Conservation (phyloP, 352 stramenopile species). For the Aphanomyces cochlioides region DNA sequence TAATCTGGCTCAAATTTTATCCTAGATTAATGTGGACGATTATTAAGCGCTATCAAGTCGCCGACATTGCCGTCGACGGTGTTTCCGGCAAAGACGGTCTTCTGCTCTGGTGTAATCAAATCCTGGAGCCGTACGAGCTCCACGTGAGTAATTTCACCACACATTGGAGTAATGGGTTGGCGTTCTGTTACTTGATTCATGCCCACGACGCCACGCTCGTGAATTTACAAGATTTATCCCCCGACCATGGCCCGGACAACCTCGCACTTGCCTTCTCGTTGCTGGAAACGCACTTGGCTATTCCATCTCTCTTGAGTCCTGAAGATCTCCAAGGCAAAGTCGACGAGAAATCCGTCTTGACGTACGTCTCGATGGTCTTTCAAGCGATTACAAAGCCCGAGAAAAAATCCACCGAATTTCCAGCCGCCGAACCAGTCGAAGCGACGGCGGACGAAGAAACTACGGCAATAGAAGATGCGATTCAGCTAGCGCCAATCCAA, state of each 20-base stretch:
- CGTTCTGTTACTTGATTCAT: constrained; percentile 89
- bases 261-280: constrained; percentile 67
- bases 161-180: constrained; percentile 83
- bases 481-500: no score
- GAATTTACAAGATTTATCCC: constrained; percentile 54
- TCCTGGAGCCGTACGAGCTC: constrained; percentile 80
- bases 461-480: no score
- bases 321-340: constrained; percentile 85
- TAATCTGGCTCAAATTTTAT: neutral
- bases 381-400: constrained; percentile 32
- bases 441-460: no score
- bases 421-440: no score
- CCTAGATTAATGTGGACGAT: constrained; percentile 86
- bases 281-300: constrained; percentile 79
- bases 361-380: constrained; percentile 88
- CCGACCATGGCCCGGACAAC: constrained; percentile 25
- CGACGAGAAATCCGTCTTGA: constrained; percentile 91
- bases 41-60: constrained; percentile 88
- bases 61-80: constrained; percentile 82
- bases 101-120: constrained; percentile 87
- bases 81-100: constrained; percentile 89
- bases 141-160: constrained; percentile 87
- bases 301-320: constrained; percentile 84
- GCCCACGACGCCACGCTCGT: constrained; percentile 83
- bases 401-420: no score